These are phyloP conservation scores for Aristolochia californica DNA, from an alignment of 164 flowering plant genomes.

Conservation along the genomic window DNA sequence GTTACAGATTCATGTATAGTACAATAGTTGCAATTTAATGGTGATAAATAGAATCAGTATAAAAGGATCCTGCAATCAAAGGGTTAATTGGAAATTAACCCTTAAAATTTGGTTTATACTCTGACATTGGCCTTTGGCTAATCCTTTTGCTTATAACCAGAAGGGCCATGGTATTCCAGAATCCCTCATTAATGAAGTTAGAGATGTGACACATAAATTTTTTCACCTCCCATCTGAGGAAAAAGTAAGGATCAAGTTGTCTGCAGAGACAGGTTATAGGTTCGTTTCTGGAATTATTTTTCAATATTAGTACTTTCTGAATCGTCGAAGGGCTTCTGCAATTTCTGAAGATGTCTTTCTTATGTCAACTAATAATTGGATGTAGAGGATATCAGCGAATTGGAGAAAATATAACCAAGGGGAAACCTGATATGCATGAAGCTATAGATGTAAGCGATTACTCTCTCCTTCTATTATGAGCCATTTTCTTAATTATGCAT, in stretches of 20 bases:
- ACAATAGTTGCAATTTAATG: too few species aligned
- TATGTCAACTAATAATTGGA: background rate
- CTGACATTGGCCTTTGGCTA: background rate
- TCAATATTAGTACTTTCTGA: background rate
- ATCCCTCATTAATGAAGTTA: constrained; percentile 57
- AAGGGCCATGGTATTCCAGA: constrained; percentile 88
- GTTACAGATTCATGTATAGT: too few species aligned
- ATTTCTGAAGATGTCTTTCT: background rate
- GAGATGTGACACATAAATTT: constrained; percentile 38
- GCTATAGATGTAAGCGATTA: constrained; percentile 78
- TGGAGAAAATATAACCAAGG: constrained; percentile 84
- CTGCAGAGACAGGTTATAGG: constrained; percentile 74
- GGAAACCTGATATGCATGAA: constrained; percentile 86
- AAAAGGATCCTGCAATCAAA: too few species aligned
- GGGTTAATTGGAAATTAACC: too few species aligned
- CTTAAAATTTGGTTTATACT: too few species aligned
- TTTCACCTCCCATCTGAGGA: constrained; percentile 67
- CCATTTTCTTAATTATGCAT: background rate
- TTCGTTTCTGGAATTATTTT: constrained; percentile 7
- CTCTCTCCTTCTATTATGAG: background rate
- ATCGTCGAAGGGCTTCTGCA: too few species aligned
- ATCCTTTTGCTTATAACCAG: constrained; percentile 26
- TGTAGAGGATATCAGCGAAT: constrained; percentile 88
- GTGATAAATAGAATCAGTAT: too few species aligned
- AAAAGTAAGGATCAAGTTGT: constrained; percentile 75